phyloP scores from a whole-genome alignment of 2,329 filamentous ascomycete genomes.

The Grosmannia clavigera region DNA sequence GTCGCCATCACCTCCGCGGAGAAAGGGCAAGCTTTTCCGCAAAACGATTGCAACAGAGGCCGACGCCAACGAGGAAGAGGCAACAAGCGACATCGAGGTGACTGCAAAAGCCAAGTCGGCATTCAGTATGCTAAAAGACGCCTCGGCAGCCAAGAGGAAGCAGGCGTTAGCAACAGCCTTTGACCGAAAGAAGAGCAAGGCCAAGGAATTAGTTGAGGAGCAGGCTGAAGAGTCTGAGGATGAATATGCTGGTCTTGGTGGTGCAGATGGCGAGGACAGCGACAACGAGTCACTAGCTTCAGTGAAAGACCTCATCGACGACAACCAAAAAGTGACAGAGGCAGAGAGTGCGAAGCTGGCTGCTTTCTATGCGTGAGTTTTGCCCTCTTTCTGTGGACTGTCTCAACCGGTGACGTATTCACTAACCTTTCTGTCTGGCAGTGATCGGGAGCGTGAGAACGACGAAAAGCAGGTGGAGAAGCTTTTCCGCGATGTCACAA shows the following conservation, averaged over 20 bases:
- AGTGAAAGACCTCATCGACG: conserved; percentile 81
- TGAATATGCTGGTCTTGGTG: conserved; percentile 90
- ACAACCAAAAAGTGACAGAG: conserved; percentile 61
- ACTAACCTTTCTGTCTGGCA: conserved; percentile 20
- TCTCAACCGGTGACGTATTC: neutral
- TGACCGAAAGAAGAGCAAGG: conserved; percentile 82
- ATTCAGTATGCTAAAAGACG: conserved; percentile 22
- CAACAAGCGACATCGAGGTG: neutral
- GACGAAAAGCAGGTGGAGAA: conserved; percentile 86
- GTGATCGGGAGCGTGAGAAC: conserved; percentile 63
- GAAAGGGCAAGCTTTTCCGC: conserved; percentile 42
- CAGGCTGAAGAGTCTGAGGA: conserved; percentile 97
- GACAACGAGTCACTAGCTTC: conserved; percentile 61
- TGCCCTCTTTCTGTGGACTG: neutral
- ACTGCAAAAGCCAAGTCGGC: conserved; percentile 8
- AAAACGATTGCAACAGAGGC: conserved; percentile 24
- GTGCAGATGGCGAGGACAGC: conserved; percentile 75
- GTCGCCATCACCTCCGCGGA: conserved; percentile 32
- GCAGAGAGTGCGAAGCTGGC: conserved; percentile 71
- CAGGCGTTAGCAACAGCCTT: conserved; percentile 19
- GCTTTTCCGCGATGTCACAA: conserved; percentile 85
- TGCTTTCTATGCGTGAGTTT: conserved; percentile 74
- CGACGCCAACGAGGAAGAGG: neutral
- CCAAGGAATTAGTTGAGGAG: conserved; percentile 78
- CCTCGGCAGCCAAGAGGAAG: conserved; percentile 21